Evolutionary conservation across 1,284 basidiomycete genomes (phyloP), one percentile per base, ranked within the genome.

Genomic region (Fomitopsis betulina): DNA sequence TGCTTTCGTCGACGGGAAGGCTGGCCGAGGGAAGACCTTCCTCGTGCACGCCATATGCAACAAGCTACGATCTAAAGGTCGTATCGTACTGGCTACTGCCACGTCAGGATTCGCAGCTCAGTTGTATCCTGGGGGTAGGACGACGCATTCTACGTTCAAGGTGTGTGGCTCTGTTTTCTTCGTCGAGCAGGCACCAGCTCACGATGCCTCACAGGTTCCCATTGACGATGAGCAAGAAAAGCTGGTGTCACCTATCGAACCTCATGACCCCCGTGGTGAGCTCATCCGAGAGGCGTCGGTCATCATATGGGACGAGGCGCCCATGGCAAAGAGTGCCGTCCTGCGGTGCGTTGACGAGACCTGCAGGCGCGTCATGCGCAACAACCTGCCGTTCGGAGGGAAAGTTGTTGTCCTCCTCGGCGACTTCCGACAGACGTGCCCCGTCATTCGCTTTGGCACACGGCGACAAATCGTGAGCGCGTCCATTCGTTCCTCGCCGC

Each of bases 21-120:
- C 75, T 5, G 76, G 76, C 0, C 62, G 72, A 3, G 76, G 76
- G 0, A 78, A 78, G 64, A 77, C 75, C 0, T 75, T 69, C 35
- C 54, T 77, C 1, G 62, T 75, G 0, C 70, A 71, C 53, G 63
- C 72, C 1, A 62, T 77, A 2, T 73, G 70, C 58, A 67, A 73
- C 58, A 67, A 68, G 27, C 51, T 76, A 0, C 63, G 74, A 1
- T 58, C 67, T 2, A 27, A 45, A 1, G 67, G 67, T 0, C 57
- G 65, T 6, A 73, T 77, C 51, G 70, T 74, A 0, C 55, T 78
- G 9, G 65, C 74, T 6, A 73, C 70, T 1, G 74, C 75, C 5
- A 72, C 75, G 6, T 71, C 75, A 1, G 75, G 69, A 2, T 75
- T 73, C 63, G 75, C 75, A 7, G 73, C 75, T 1, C 72, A 72